Percentiles rank a stretch among this genome's conserved stretches.
Evolutionary conservation across 805 yeast genomes (phyloP).

Genomic region (Dipodascus geniculatus): DNA sequence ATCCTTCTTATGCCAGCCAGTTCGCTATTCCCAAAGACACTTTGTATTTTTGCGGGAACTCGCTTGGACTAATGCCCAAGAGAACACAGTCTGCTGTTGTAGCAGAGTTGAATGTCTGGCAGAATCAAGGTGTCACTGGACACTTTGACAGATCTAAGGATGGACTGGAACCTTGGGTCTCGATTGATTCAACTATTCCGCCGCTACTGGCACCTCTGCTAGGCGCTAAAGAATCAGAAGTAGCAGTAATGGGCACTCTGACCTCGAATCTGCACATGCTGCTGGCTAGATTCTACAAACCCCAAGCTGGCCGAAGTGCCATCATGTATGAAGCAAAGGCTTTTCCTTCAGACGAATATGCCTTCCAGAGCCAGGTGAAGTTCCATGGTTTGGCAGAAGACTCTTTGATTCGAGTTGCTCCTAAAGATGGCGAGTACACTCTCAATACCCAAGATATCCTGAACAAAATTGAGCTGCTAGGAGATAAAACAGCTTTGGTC

Average conservation of each 20-base stretch:
- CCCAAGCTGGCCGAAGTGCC: slow-evolving; percentile 45
- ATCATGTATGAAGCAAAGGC: slow-evolving; percentile 79
- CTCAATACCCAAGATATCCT: slow-evolving; percentile 56
- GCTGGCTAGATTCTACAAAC: slow-evolving; percentile 63
- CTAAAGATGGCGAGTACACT: slow-evolving; percentile 44
- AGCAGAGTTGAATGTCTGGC: slow-evolving; percentile 76
- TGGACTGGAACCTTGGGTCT: slow-evolving; percentile 61
- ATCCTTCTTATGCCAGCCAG: slow-evolving; percentile 30
- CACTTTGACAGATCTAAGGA: slow-evolving; percentile 43
- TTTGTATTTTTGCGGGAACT: slow-evolving; percentile 79
- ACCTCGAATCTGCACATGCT: slow-evolving; percentile 74
- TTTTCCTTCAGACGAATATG: slow-evolving; percentile 87
- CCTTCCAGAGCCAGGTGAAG: slow-evolving; percentile 60
- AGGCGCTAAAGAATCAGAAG: slow-evolving; percentile 67
- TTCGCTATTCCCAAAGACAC: slow-evolving; percentile 61
- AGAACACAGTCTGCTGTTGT: slow-evolving; percentile 43
- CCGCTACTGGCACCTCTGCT: slow-evolving; percentile 61
- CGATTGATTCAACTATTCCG: slow-evolving; percentile 66
- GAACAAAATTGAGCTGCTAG: slow-evolving; percentile 39
- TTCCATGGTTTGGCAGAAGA: slow-evolving; percentile 44
- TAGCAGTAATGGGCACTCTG: slow-evolving; percentile 78
- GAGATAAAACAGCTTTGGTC: slow-evolving; percentile 56
- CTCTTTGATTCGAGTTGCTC: slow-evolving; percentile 52
- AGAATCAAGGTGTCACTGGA: slow-evolving; percentile 65
- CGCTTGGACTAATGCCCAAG: slow-evolving; percentile 84